Evolutionary conservation across 202 grass and related monocot genomes (phyloP).

Genomic region (Brachypodium distachyon): DNA sequence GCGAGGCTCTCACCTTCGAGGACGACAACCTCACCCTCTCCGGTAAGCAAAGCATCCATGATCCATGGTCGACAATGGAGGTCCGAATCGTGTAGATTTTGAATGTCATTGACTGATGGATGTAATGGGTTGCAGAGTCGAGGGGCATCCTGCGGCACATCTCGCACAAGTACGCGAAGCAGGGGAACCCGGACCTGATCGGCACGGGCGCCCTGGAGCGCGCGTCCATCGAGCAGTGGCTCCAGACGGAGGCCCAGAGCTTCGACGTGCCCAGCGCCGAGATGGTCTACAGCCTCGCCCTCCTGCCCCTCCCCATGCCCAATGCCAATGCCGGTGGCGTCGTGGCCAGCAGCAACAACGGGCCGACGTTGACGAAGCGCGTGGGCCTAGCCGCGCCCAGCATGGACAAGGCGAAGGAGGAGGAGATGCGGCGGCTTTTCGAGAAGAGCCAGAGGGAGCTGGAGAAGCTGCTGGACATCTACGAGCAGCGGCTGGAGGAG

Average conservation of each 20-base stretch:
- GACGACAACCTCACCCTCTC: constrained; percentile 53
- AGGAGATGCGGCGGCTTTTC: constrained; percentile 47
- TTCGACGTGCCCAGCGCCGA: constrained; percentile 66
- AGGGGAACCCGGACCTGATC: constrained; percentile 53
- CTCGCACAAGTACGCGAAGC: constrained; percentile 52
- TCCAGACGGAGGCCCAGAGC: constrained; percentile 84
- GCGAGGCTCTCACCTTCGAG: constrained; percentile 89
- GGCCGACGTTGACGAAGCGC: neutral
- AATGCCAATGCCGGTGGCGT: neutral
- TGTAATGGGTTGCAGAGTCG: constrained; percentile 26
- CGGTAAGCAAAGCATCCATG: constrained; percentile 26
- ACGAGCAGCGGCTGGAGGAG: constrained; percentile 66
- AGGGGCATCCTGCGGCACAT: constrained; percentile 66
- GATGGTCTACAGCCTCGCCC: constrained; percentile 66
- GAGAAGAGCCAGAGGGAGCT: constrained; percentile 57
- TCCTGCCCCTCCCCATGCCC: constrained; percentile 22
- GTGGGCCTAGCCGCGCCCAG: neutral
- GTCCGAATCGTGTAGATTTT: no score
- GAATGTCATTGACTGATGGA: neutral
- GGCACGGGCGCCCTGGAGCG: constrained; percentile 66
- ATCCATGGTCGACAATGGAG: neutral
- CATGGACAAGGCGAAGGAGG: constrained; percentile 11
- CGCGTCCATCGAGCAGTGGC: constrained; percentile 80
- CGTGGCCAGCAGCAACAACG: neutral
- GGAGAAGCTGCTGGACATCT: constrained; percentile 80